Base-by-base conservation (phyloP, 2,329 filamentous ascomycete genomes). In the Madurella fahalii region DNA sequence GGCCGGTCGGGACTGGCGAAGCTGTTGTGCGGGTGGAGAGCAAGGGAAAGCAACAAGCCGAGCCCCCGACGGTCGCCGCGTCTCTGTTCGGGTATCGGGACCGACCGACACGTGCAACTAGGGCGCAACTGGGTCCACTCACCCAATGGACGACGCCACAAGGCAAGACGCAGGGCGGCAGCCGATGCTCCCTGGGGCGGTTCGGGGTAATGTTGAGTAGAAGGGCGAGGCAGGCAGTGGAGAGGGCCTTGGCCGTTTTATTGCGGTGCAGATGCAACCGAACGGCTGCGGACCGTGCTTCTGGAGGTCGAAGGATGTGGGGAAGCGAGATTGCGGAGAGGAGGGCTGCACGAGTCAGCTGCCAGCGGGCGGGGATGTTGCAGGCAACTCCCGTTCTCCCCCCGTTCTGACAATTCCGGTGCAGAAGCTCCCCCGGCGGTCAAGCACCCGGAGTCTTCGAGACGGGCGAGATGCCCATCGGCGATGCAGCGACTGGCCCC, bases 151-250 rank as follows among this genome's bases (percentile, higher is more conserved):
- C 31, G 12, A 34, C 18, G 45, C 39, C 44, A 45, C 34, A 34
- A 11, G 17, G 40, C 40, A 45, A 48, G 40, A 34, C 18, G 39
- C 42, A 40, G 54, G n/a, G 40, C 16, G 20, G 46, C 30, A 20
- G 45, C 47, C 39, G 37, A 44, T 45, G 47, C 42, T 30, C 31
- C 50, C 20, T 43, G 56, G 40, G 16, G 39, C 50, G 52, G 43
- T 31, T 48, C 49, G 72, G 74, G 73, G 65, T 74, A 75, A 76
- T 76, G 72, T 69, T 76, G 71, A 67, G 70, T 65, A 71, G 72
- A 73, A 63, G 62, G 66, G 62, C 63, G 62, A 65, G 58, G 13
- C n/a, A 25, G 40, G 17, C 46, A 40, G 61, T 54, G 49, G 54
- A 51, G 57, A 58, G 57, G 40, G 20, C 45, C 41, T 52, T 45